Evolutionary conservation across 1,139 yeast species (phyloP).

Genomic region (Pichia sp.): DNA sequence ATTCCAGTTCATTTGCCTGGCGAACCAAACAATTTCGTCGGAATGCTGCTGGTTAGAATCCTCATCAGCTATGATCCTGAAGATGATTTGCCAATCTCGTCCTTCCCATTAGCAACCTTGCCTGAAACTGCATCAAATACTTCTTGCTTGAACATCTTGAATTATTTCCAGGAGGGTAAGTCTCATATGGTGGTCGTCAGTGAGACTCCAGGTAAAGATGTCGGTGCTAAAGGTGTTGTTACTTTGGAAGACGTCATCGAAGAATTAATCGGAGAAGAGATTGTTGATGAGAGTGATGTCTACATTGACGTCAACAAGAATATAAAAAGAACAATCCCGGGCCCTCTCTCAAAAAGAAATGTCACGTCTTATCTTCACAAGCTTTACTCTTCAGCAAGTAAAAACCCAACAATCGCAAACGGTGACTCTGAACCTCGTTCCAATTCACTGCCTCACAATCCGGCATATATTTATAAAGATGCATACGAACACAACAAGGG

Average conservation of each 20-base stretch:
- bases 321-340: slow-evolving; percentile 78
- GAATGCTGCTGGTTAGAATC: slow-evolving; percentile 90
- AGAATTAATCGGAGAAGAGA: slow-evolving; percentile 95
- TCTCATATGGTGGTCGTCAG: slow-evolving; percentile 96
- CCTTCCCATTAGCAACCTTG: slow-evolving; percentile 90
- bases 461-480: slow-evolving; percentile 13
- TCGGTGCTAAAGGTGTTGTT: slow-evolving; percentile 86
- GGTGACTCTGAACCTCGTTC: background rate
- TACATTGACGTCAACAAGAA: slow-evolving; percentile 86
- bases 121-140: slow-evolving; percentile 93
- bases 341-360: slow-evolving; percentile 74
- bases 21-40: slow-evolving; percentile 87
- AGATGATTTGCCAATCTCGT: slow-evolving; percentile 86
- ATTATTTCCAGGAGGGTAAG: slow-evolving; percentile 96
- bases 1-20: slow-evolving; percentile 92
- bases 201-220: slow-evolving; percentile 78
- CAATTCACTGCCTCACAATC: background rate
- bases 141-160: slow-evolving; percentile 86
- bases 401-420: background rate
- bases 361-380: slow-evolving; percentile 64
- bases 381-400: slow-evolving; percentile 28
- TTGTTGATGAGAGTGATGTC: slow-evolving; percentile 95
- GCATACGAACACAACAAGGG: slow-evolving; percentile 17
- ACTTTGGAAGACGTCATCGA: slow-evolving; percentile 98
- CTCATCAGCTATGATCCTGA: slow-evolving; percentile 95